Percentiles rank a stretch among this genome's conserved stretches.
phyloP scores from a whole-genome alignment of 257 asterid species.

The Schizonepeta tenuifolia region DNA sequence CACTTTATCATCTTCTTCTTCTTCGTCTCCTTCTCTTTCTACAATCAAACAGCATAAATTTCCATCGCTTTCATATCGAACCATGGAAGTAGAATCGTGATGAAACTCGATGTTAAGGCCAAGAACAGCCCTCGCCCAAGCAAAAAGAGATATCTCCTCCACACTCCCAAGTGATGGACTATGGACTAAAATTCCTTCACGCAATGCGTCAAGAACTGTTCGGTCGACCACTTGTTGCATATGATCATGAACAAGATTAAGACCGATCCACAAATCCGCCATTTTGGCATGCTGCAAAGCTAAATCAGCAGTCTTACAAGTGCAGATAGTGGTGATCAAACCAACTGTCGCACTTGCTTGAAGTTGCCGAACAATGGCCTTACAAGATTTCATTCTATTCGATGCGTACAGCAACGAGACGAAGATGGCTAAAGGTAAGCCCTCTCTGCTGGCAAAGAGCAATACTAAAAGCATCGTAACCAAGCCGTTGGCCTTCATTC shows the following conservation, averaged over 20 bases:
- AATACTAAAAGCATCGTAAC: conserved; percentile 41
- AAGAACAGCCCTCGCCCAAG: conserved; percentile 44
- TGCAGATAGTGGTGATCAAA: conserved; percentile 41
- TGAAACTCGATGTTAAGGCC: neutral
- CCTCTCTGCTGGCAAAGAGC: conserved; percentile 25
- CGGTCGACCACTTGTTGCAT: neutral
- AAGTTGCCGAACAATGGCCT: conserved; percentile 35
- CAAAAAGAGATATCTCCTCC: conserved; percentile 35
- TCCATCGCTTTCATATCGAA: conserved; percentile 1
- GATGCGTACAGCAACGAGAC: conserved; percentile 38
- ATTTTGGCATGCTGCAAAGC: conserved; percentile 29
- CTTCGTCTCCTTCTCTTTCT: too few relatives aligned
- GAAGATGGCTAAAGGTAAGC: conserved; percentile 45
- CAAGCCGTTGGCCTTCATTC: conserved; percentile 31
- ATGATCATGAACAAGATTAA: conserved; percentile 18
- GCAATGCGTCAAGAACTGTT: conserved; percentile 15
- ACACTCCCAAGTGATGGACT: neutral
- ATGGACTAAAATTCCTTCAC: too few relatives aligned
- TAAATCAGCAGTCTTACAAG: conserved; percentile 29
- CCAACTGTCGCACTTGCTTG: conserved; percentile 40
- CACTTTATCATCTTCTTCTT: neutral
- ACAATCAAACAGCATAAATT: conserved; percentile 6
- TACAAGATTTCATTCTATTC: conserved; percentile 30
- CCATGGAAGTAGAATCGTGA: neutral
- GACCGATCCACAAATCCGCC: conserved; percentile 52